A percentile compares a stretch with the other conserved stretches of the same genome.
These are phyloP conservation scores for Epichloe hybrida DNA, from an alignment of 2,329 filamentous ascomycete species.

Conservation along the genomic window DNA sequence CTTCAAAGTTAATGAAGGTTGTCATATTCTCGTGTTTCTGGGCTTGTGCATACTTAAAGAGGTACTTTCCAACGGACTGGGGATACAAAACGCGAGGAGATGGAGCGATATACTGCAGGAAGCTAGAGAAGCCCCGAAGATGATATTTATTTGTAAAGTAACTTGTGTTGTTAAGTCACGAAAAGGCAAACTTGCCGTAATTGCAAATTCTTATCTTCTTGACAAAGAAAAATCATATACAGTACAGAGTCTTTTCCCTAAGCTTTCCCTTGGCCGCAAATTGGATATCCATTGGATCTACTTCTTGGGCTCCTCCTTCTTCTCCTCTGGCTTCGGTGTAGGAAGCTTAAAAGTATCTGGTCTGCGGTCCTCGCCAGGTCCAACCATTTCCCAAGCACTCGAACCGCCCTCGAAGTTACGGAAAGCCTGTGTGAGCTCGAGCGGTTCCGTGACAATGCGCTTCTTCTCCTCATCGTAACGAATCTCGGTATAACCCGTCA, in stretches of 20 bases:
- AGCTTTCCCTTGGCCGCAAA: background rate
- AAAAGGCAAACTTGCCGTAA: background rate
- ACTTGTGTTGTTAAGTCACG: background rate
- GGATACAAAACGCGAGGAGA: background rate
- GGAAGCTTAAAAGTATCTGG: constrained; percentile 89
- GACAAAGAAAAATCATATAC: constrained; percentile 6
- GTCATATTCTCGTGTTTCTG: background rate
- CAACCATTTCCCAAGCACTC: constrained; percentile 54
- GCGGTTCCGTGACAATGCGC: constrained; percentile 91
- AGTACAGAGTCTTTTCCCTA: constrained; percentile 2
- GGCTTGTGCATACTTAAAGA: background rate
- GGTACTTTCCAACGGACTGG: background rate
- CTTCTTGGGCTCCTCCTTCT: constrained; percentile 86
- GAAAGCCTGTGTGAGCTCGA: constrained; percentile 97
- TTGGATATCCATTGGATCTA: constrained; percentile 29
- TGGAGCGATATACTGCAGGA: background rate
- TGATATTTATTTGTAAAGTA: background rate
- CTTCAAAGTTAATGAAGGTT: background rate
- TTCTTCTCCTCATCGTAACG: constrained; percentile 99
- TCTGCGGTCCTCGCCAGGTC: constrained; percentile 58
- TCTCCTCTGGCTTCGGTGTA: constrained; percentile 86
- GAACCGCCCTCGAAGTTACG: constrained; percentile 92
- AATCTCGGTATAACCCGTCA: constrained; percentile 96
- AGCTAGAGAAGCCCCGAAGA: background rate
- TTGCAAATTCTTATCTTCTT: constrained; percentile 1